These are phyloP conservation scores for Aspergillus biplanus DNA, from an alignment of 495 filamentous ascomycete genomes.

Conservation along the genomic window DNA sequence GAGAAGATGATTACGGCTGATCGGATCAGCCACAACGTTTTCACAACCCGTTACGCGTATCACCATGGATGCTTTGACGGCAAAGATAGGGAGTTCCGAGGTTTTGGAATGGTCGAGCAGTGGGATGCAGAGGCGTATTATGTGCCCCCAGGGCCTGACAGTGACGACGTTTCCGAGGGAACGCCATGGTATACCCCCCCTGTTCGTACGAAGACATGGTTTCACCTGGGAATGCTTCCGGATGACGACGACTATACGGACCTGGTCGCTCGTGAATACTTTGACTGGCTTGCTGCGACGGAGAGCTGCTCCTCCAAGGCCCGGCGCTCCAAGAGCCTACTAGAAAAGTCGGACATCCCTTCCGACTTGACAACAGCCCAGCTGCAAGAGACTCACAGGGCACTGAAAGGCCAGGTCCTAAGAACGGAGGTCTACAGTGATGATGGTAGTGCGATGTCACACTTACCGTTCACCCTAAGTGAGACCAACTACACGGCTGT, in stretches of 20 bases:
- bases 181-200: neutral
- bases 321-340: neutral
- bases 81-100: constrained; percentile 9
- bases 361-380: neutral
- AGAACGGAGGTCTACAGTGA: neutral
- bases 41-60: constrained; percentile 2
- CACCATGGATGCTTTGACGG: constrained; percentile 14
- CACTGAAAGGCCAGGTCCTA: neutral
- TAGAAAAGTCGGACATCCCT: neutral
- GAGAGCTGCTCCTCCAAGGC: neutral
- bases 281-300: neutral
- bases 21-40: neutral
- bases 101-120: constrained; percentile 11
- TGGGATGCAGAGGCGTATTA: constrained; percentile 5
- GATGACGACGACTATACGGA: neutral
- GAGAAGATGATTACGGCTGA: neutral
- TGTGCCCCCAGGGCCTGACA: neutral
- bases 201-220: constrained; percentile 11
- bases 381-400: neutral
- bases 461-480: neutral
- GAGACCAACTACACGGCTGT: neutral
- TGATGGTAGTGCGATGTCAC: neutral
- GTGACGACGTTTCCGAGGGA: neutral
- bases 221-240: constrained; percentile 5
- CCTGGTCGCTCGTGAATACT: neutral